Evolutionary conservation across 2,329 filamentous ascomycete species (phyloP).

Genomic region (Aspergillus quadrilineatus): DNA sequence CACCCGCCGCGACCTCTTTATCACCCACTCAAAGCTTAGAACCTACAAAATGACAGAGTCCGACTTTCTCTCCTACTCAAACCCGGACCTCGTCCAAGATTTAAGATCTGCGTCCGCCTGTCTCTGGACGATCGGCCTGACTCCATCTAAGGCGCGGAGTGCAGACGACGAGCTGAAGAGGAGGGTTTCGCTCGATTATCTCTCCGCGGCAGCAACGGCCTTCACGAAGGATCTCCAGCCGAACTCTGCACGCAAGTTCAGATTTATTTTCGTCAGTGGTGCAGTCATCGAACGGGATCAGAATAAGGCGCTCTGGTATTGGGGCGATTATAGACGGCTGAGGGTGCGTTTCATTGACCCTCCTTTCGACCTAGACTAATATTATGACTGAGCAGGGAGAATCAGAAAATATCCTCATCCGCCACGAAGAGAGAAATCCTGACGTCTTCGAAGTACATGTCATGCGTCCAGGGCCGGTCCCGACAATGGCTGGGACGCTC

Average conservation of each 20-base stretch:
- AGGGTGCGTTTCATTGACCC: constrained; percentile 11
- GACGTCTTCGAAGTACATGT: constrained; percentile 20
- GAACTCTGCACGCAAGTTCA: constrained; percentile 4
- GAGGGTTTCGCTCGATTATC: constrained; percentile 16
- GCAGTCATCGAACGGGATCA: constrained; percentile 18
- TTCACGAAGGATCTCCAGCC: not conserved
- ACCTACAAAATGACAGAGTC: constrained; percentile 47
- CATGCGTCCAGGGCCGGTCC: constrained; percentile 21
- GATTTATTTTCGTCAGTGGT: constrained; percentile 24
- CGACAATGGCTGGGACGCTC: constrained; percentile 10
- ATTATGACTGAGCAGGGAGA: constrained; percentile 14
- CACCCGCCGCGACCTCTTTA: constrained; percentile 39
- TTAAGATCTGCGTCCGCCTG: constrained; percentile 47
- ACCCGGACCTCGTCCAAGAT: constrained; percentile 38
- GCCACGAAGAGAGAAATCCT: constrained; percentile 10
- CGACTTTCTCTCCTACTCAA: constrained; percentile 56
- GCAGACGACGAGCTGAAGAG: not conserved
- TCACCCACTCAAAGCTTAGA: constrained; percentile 49
- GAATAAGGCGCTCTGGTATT: constrained; percentile 20
- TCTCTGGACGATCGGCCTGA: constrained; percentile 37
- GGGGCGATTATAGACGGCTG: constrained; percentile 19
- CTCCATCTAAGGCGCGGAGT: not conserved
- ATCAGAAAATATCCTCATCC: constrained; percentile 19
- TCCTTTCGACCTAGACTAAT: not conserved
- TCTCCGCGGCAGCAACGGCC: constrained; percentile 8